These are phyloP conservation scores for Hypoxylon sp. DNA, from an alignment of 2,329 filamentous ascomycete species.

Conservation along the genomic window DNA sequence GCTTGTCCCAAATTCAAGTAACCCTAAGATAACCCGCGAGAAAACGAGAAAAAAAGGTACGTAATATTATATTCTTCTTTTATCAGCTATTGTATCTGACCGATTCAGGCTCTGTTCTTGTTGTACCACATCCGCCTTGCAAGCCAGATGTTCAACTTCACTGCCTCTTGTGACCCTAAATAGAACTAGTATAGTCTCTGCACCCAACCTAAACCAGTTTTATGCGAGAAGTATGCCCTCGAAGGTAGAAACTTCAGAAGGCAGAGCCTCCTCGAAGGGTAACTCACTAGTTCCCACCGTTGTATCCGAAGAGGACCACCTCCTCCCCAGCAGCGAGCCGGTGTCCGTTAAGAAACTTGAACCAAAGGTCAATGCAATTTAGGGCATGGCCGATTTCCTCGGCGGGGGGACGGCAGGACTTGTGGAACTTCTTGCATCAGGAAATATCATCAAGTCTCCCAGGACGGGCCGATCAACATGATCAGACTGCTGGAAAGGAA, in stretches of 20 bases:
- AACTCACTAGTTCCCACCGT: background rate
- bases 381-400: slow-evolving; percentile 17
- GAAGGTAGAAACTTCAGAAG: background rate
- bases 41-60: no score
- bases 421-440: slow-evolving; percentile 22
- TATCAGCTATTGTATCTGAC: no score
- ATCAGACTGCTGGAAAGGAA: slow-evolving; percentile 24
- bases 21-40: no score
- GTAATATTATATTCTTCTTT: no score
- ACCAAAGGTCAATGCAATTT: slow-evolving; percentile 20
- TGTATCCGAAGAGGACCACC: background rate
- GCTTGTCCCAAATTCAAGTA: no score
- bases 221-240: background rate
- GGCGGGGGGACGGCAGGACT: slow-evolving; percentile 12
- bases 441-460: slow-evolving; percentile 32
- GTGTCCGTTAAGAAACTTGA: slow-evolving; percentile 5
- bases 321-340: slow-evolving; percentile 9
- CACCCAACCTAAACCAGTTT: background rate
- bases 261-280: background rate
- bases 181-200: no score
- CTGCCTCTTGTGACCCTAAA: no score
- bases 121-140: no score
- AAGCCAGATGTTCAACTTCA: no score
- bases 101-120: no score
- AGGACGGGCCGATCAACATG: slow-evolving; percentile 18